These are phyloP conservation scores for Penicillium thymicola DNA, from an alignment of 2,329 filamentous ascomycete species.

Conservation along the genomic window DNA sequence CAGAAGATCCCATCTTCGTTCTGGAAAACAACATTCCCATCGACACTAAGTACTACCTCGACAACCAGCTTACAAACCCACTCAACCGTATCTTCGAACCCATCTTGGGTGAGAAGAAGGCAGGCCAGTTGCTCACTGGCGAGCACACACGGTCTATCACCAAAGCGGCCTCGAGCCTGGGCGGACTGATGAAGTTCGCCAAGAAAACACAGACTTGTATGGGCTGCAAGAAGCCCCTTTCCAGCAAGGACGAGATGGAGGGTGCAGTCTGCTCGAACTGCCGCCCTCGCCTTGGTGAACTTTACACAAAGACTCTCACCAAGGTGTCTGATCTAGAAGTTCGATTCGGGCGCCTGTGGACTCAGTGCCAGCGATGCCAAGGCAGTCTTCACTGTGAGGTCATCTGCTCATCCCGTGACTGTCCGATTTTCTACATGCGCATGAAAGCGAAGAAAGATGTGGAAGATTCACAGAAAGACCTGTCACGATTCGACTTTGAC, in stretches of 20 bases:
- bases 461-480: constrained; percentile 87
- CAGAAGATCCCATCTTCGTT: constrained; percentile 94
- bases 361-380: constrained; percentile 95
- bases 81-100: constrained; percentile 95
- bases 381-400: constrained; percentile 98
- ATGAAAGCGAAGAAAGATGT: constrained; percentile 99
- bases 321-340: constrained; percentile 92
- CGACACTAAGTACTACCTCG: constrained; percentile 96
- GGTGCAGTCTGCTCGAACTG: constrained; percentile 90
- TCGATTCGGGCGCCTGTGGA: constrained; percentile 89
- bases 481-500: constrained; percentile 85
- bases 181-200: constrained; percentile 95
- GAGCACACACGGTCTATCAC: constrained; percentile 94
- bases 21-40: constrained; percentile 97
- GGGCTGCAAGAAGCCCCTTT: constrained; percentile 96
- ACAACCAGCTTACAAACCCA: constrained; percentile 96
- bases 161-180: constrained; percentile 84
- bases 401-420: constrained; percentile 93
- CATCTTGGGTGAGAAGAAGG: constrained; percentile 90
- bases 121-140: constrained; percentile 78
- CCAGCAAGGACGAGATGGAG: constrained; percentile 70
- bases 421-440: constrained; percentile 99
- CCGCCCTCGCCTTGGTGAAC: constrained; percentile 77
- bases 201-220: constrained; percentile 98
- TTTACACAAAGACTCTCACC: constrained; percentile 87